Evolutionary conservation across 352 stramenopile species (phyloP).

Genomic region (Phytophthora melonis): DNA sequence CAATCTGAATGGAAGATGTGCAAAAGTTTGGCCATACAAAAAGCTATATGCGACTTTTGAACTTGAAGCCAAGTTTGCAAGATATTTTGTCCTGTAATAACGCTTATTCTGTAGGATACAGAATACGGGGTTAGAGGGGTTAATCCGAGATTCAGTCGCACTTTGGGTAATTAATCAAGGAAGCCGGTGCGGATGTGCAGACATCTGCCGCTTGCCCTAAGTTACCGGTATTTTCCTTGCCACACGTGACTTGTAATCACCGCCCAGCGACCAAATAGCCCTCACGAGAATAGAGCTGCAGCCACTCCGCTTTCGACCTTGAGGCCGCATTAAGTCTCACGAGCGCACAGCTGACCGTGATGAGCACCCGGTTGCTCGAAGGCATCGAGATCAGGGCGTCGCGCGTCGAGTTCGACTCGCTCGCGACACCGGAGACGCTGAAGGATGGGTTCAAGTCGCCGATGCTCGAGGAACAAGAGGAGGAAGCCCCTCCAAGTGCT

Average conservation of each 20-base stretch:
- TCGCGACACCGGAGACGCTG: constrained; percentile 32
- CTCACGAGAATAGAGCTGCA: constrained; percentile 13
- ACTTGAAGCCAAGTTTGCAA: too few relatives aligned
- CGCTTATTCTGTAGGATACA: too few relatives aligned
- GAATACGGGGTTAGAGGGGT: too few relatives aligned
- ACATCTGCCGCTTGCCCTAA: constrained; percentile 6
- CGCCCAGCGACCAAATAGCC: constrained; percentile 1
- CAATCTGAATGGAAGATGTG: too few relatives aligned
- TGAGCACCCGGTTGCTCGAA: constrained; percentile 22
- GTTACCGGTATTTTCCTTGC: background rate
- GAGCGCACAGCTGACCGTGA: background rate
- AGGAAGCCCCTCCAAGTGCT: constrained; percentile 2
- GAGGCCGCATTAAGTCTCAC: background rate
- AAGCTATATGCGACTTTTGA: too few relatives aligned
- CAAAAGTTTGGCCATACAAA: too few relatives aligned
- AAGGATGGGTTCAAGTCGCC: constrained; percentile 41
- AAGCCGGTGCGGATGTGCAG: background rate
- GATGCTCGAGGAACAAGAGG: constrained; percentile 25
- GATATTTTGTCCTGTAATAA: too few relatives aligned
- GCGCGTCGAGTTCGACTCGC: constrained; percentile 30
- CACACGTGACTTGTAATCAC: background rate
- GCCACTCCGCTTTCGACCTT: background rate
- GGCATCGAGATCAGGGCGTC: constrained; percentile 24
- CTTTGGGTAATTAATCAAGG: background rate
- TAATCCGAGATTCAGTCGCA: background rate